Evolutionary conservation across 2,329 filamentous ascomycete genomes (phyloP).

Genomic region (Colletotrichum tropicicola): DNA sequence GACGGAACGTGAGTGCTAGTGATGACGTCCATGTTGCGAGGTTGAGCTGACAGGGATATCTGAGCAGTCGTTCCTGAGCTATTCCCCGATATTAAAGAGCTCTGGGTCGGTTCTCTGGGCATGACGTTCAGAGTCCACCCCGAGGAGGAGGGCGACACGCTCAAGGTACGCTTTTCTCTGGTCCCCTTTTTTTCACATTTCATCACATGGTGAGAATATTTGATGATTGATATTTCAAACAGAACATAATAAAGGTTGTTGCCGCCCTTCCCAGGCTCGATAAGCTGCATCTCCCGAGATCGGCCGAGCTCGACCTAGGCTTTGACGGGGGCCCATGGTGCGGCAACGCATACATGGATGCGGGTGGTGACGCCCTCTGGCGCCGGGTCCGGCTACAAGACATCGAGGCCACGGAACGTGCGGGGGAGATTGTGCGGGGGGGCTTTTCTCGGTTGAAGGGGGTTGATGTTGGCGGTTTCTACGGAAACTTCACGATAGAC

Average conservation of each 20-base stretch:
- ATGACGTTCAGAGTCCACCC: not conserved
- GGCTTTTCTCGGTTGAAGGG: not conserved
- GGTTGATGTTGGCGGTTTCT: not conserved
- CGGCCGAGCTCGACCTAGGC: not conserved
- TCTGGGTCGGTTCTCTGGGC: not conserved
- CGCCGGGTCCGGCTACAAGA: not conserved
- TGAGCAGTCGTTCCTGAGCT: not conserved
- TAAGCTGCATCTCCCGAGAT: not conserved
- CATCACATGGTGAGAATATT: not conserved
- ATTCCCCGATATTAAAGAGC: not conserved
- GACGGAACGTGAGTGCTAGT: not conserved
- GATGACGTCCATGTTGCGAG: not conserved
- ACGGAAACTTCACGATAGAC: not conserved
- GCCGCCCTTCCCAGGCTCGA: not conserved
- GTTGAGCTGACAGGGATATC: not conserved
- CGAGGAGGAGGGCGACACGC: not conserved
- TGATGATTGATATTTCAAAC: fast-evolving
- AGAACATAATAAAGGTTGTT: not conserved
- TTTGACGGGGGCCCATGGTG: not conserved
- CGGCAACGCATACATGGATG: not conserved
- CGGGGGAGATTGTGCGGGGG: not conserved
- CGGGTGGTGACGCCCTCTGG: not conserved
- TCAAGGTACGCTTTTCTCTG: not conserved
- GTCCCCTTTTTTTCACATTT: not conserved
- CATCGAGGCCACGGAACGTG: not conserved